Conservation (phyloP, 1,139 yeast genomes). For the Cylindricascospora bacillispora region DNA sequence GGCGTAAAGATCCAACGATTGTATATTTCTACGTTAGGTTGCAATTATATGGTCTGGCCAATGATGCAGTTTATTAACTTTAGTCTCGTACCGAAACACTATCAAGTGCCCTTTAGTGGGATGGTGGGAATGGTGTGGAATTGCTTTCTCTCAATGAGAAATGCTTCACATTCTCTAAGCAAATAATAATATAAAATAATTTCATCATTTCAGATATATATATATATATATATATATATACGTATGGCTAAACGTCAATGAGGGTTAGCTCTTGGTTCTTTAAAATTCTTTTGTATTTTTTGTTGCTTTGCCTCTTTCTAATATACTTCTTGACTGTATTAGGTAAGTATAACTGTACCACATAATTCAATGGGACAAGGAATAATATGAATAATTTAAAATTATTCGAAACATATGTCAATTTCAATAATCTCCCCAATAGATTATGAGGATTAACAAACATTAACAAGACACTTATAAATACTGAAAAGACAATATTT, state of each 20-base stretch:
- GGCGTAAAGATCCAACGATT: constrained; percentile 48
- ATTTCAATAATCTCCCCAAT: constrained; percentile 60
- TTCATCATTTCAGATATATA: background rate
- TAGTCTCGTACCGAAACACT: constrained; percentile 58
- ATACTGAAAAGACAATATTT: constrained; percentile 41
- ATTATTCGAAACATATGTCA: constrained; percentile 43
- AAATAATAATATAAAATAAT: background rate
- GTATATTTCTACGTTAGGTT: constrained; percentile 63
- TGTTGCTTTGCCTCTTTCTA: constrained; percentile 27
- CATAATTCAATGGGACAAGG: constrained; percentile 39
- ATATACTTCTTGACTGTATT: constrained; percentile 21
- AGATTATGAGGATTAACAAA: constrained; percentile 35
- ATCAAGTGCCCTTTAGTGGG: constrained; percentile 87
- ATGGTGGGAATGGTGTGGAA: constrained; percentile 88
- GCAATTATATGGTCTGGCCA: constrained; percentile 88
- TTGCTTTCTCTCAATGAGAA: constrained; percentile 74
- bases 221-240: background rate
- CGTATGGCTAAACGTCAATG: background rate
- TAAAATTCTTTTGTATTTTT: constrained; percentile 27
- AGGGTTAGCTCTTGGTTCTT: background rate
- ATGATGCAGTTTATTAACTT: constrained; percentile 86
- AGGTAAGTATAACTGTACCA: constrained; percentile 27
- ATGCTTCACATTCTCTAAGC: constrained; percentile 22
- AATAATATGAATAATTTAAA: constrained; percentile 42
- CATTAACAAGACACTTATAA: constrained; percentile 41